phyloP scores from a whole-genome alignment of 306 rosid species.

The Quercus parvula region DNA sequence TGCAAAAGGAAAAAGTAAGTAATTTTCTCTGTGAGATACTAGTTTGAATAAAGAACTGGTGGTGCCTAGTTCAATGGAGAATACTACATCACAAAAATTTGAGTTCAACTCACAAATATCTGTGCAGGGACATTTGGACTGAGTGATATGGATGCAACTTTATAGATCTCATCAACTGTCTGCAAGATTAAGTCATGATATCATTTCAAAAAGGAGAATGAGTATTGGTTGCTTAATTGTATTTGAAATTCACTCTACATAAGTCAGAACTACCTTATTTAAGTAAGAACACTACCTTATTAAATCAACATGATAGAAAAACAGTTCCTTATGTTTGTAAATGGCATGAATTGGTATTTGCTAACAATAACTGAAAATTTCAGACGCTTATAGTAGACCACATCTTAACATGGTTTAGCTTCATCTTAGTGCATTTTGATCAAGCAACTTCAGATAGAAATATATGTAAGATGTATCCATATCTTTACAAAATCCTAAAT shows the following conservation, averaged over 20 bases:
- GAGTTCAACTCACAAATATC: constrained; percentile 77
- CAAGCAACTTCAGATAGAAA: not conserved
- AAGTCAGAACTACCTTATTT: not conserved
- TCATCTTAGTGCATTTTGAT: not conserved
- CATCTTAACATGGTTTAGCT: too few relatives aligned
- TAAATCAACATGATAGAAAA: not conserved
- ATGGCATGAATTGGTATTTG: not conserved
- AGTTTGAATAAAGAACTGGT: not conserved
- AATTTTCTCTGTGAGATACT: constrained; percentile 16
- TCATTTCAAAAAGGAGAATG: constrained; percentile 10
- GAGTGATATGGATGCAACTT: constrained; percentile 83
- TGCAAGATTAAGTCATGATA: constrained; percentile 41
- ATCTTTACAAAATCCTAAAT: not conserved
- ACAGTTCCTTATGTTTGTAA: not conserved
- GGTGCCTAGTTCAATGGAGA: not conserved
- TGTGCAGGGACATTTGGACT: constrained; percentile 99
- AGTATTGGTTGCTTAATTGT: constrained; percentile 13
- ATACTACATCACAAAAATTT: constrained; percentile 15
- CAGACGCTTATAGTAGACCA: too few relatives aligned
- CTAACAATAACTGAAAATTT: not conserved
- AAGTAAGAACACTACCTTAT: not conserved
- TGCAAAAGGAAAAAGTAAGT: constrained; percentile 31
- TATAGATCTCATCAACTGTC: constrained; percentile 98
- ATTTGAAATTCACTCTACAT: not conserved
- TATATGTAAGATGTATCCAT: not conserved